These are phyloP conservation scores for Aspergillus uvarum DNA, from an alignment of 2,329 filamentous ascomycete genomes.

Conservation along the genomic window DNA sequence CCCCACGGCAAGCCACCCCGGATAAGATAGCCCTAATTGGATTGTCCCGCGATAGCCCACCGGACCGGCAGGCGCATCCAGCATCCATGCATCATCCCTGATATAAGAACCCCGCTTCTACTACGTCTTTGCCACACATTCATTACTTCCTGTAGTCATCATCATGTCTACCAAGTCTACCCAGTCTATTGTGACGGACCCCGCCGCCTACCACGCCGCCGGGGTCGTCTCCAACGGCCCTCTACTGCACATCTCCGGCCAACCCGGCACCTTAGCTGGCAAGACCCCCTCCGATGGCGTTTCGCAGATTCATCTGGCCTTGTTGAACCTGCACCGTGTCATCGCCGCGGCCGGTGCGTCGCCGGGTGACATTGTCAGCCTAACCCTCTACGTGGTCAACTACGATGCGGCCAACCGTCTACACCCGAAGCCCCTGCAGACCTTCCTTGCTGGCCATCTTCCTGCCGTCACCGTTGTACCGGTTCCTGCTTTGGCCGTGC, in stretches of 20 bases:
- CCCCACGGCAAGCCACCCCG: neutral
- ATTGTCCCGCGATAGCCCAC: neutral
- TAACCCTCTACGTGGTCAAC: slow-evolving; percentile 47
- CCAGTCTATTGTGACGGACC: slow-evolving; percentile 10
- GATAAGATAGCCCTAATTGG: neutral
- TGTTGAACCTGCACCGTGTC: slow-evolving; percentile 41
- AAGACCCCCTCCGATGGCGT: slow-evolving; percentile 40
- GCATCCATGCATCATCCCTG: neutral
- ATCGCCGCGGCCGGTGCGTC: slow-evolving; percentile 38
- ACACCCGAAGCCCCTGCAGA: slow-evolving; percentile 40
- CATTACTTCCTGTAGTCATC: neutral
- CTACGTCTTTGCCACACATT: neutral
- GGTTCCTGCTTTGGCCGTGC: slow-evolving; percentile 41
- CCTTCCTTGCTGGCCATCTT: slow-evolving; percentile 33
- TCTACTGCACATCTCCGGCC: slow-evolving; percentile 30
- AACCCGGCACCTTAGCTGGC: slow-evolving; percentile 36
- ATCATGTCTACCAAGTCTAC: neutral
- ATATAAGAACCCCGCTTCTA: neutral
- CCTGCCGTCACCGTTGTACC: slow-evolving; percentile 48
- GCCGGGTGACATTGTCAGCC: slow-evolving; percentile 42
- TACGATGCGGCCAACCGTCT: slow-evolving; percentile 41
- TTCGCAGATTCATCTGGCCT: slow-evolving; percentile 44
- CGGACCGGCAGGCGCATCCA: too few species aligned
- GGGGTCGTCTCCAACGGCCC: slow-evolving; percentile 10
- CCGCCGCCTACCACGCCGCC: slow-evolving; percentile 17